phyloP scores from a whole-genome alignment of 495 filamentous ascomycete genomes.

The Neurospora hispaniola region DNA sequence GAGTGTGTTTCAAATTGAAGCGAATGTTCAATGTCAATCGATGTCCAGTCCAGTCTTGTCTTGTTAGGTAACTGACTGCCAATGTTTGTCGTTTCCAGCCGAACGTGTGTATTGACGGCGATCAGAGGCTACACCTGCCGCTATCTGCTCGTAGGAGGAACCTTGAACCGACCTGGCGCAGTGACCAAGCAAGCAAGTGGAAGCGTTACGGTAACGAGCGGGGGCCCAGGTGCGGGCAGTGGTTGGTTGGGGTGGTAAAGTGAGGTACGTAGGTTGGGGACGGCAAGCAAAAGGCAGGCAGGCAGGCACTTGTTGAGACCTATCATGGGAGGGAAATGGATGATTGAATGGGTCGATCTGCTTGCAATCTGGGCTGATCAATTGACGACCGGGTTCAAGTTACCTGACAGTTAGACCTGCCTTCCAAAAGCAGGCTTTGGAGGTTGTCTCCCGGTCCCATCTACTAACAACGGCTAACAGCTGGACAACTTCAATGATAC shows the following conservation, averaged over 20 bases:
- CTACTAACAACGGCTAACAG: not conserved
- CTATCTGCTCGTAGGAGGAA: not conserved
- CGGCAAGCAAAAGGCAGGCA: not conserved
- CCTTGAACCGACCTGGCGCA: not conserved
- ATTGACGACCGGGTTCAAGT: conserved; percentile 7
- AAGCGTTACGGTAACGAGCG: not conserved
- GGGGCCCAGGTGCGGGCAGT: not conserved
- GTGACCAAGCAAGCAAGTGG: not conserved
- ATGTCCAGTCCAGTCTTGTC: not conserved
- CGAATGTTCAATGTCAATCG: not conserved
- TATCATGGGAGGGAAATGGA: not conserved
- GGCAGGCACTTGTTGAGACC: not conserved
- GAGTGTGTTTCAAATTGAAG: not conserved
- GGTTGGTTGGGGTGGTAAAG: not conserved
- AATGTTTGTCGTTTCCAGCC: not conserved
- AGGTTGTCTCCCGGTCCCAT: not conserved
- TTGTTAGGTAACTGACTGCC: not conserved
- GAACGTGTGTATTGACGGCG: not conserved
- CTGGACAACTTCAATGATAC: not conserved
- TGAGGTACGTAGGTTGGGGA: not conserved
- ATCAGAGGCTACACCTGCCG: not conserved
- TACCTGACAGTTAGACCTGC: conserved; percentile 5
- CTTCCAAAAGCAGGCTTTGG: not conserved
- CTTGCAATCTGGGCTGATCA: conserved; percentile 25
- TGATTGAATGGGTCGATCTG: conserved; percentile 21